phyloP scores from a whole-genome alignment of 164 flowering plant species.

The Piper betle region DNA sequence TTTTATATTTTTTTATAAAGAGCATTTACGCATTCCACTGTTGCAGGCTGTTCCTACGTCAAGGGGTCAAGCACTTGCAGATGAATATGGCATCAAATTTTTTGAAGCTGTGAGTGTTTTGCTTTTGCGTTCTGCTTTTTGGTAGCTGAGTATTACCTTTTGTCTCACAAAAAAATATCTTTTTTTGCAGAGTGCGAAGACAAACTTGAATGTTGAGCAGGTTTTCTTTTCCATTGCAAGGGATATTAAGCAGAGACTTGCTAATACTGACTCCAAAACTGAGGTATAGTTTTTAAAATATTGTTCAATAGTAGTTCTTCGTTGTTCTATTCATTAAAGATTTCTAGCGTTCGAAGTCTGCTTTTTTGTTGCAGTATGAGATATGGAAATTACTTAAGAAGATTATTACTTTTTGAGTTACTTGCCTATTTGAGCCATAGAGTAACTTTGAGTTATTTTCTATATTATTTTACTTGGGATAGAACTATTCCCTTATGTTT shows the following conservation, averaged over 20 bases:
- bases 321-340: neutral
- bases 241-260: conserved; percentile 74
- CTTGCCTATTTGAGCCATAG: neutral
- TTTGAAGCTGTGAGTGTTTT: conserved; percentile 66
- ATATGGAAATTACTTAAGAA: too few species aligned
- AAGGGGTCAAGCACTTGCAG: conserved; percentile 83
- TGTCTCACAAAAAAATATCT: neutral
- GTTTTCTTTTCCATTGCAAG: conserved; percentile 16
- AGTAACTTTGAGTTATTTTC: neutral
- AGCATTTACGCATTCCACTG: neutral
- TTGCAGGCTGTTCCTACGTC: conserved; percentile 79
- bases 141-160: neutral
- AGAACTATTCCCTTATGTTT: too few species aligned
- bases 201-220: too few species aligned
- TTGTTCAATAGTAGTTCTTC: neutral
- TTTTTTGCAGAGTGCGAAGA: conserved; percentile 10
- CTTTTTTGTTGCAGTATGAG: too few species aligned
- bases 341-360: neutral
- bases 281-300: conserved; percentile 30
- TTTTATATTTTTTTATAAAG: neutral
- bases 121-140: neutral
- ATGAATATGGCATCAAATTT: conserved; percentile 85
- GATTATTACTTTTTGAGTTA: conserved; percentile 1
- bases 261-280: conserved; percentile 51
- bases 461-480: too few species aligned